Percentiles rank a stretch among this genome's conserved stretches.
Conservation (phyloP, 1,284 basidiomycete species). For the Moniliophthora roreri region DNA sequence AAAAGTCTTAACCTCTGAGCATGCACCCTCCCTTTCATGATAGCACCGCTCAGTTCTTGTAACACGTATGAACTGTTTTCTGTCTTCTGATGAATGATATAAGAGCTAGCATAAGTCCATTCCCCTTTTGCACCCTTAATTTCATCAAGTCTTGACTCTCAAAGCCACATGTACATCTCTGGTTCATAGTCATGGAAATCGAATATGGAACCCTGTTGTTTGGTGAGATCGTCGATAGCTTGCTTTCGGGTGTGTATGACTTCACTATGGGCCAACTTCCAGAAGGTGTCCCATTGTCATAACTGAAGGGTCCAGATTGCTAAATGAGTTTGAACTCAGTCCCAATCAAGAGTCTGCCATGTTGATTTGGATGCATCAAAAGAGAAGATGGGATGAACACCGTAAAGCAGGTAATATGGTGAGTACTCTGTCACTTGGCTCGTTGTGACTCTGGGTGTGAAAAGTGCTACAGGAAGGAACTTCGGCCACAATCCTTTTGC, state of each 20-base stretch:
- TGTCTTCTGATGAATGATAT: not conserved
- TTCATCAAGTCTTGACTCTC: not conserved
- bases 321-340: slow-evolving; percentile 8
- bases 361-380: slow-evolving; percentile 20
- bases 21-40: not conserved
- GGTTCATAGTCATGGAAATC: not conserved
- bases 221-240: not conserved
- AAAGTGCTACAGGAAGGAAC: slow-evolving; percentile 13
- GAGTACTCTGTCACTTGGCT: slow-evolving; percentile 15
- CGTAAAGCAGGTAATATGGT: slow-evolving; percentile 14
- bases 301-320: slow-evolving; percentile 8
- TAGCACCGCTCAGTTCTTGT: not conserved
- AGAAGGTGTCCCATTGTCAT: not conserved
- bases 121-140: not conserved
- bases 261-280: not conserved
- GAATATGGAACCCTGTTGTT: not conserved
- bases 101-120: not conserved
- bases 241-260: not conserved
- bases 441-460: slow-evolving; percentile 17
- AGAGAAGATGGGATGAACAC: slow-evolving; percentile 17
- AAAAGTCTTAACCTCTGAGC: not conserved
- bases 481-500: slow-evolving; percentile 14
- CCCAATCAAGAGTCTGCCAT: slow-evolving; percentile 15
- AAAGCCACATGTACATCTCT: not conserved
- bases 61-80: not conserved